Base-by-base conservation (phyloP, 768 basidiomycete genomes). In the Mycena olivaceomarginata region DNA sequence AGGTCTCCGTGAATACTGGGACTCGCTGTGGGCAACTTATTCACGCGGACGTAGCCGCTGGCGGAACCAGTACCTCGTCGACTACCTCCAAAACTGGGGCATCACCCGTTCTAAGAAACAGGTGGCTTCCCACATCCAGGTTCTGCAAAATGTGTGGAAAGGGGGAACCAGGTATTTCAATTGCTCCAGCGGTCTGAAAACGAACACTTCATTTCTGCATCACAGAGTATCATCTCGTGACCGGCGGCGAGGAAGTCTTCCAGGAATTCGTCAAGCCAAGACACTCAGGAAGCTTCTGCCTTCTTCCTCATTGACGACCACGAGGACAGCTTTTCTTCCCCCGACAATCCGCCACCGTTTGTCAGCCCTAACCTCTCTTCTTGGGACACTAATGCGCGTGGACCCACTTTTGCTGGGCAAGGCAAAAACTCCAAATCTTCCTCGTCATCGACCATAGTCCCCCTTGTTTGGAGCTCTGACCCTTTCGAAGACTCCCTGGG, bases 91-190 rank as follows among this genome's bases (percentile, higher is more conserved):
- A 71, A 93, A 92, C 79, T 87, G 89, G 46, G 94, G 93, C 71
- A 91, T 96, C 82, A 89, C 89, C 41, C 93, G 95, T 53, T 90
- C 94, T 57, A 96, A 96, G 89, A 96, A 96, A 84, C 95, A 96
- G 84, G 95, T 96, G 78, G 95, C 95, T n/a, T 95, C 94, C 84
- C 95, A 96, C 81, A 94, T 96, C 68, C 95, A 96, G 82, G 95
- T 96, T 72, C 84, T 95, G 69, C 88, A 94, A 67, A 96, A 96
- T 82, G 96, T 96, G 95, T 96, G 94, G 95, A 95, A 95, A 83
- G 95, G 94, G n/a, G 31, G 92, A 94, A 75, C 90, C 93, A 88
- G 93, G 95, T 94, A 74, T 46, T 87, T 80, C 65, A 60, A 16
- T 72, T 59, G 68, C 63, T 64, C 70, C 71, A 16, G 67, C 41